Percentiles rank a stretch among this genome's conserved stretches.
These are phyloP conservation scores for Asterionellopsis glacialis DNA, from an alignment of 108 stramenopile species.

Conservation along the genomic window DNA sequence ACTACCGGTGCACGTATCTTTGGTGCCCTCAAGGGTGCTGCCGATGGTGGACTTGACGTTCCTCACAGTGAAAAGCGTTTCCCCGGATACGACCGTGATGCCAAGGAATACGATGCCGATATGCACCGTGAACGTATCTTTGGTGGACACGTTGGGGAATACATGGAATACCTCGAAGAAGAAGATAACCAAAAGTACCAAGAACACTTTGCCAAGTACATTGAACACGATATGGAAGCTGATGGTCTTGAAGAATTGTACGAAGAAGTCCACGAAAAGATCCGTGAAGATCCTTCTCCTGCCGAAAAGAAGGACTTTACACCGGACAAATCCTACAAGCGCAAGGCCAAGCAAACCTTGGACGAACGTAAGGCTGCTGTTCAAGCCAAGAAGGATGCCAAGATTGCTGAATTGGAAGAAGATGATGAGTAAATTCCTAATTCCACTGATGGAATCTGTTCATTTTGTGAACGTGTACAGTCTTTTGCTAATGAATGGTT, in stretches of 20 bases:
- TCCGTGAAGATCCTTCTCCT: conserved; percentile 94
- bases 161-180: conserved; percentile 97
- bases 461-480: too few relatives aligned
- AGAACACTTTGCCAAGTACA: conserved; percentile 84
- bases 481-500: too few relatives aligned
- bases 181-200: conserved; percentile 95
- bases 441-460: too few relatives aligned
- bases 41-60: conserved; percentile 97
- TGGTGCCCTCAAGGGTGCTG: conserved; percentile 97
- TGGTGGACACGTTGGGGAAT: conserved; percentile 95
- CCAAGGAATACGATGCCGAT: conserved; percentile 96
- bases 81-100: conserved; percentile 98
- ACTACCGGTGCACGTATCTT: conserved; percentile 96
- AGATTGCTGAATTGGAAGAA: conserved; percentile 82
- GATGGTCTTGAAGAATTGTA: conserved; percentile 90
- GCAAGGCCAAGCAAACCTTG: conserved; percentile 82
- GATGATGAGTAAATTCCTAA: conserved; percentile 64
- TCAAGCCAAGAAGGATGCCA: conserved; percentile 94
- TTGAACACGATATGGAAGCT: conserved; percentile 71
- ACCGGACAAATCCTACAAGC: conserved; percentile 93
- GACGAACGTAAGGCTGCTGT: conserved; percentile 92
- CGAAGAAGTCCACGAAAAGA: conserved; percentile 91
- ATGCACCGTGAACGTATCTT: conserved; percentile 97
- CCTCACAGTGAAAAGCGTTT: conserved; percentile 98
- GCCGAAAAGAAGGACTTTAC: conserved; percentile 77